phyloP scores from a whole-genome alignment of 2,329 filamentous ascomycete species.

The Sporothrix pallida region DNA sequence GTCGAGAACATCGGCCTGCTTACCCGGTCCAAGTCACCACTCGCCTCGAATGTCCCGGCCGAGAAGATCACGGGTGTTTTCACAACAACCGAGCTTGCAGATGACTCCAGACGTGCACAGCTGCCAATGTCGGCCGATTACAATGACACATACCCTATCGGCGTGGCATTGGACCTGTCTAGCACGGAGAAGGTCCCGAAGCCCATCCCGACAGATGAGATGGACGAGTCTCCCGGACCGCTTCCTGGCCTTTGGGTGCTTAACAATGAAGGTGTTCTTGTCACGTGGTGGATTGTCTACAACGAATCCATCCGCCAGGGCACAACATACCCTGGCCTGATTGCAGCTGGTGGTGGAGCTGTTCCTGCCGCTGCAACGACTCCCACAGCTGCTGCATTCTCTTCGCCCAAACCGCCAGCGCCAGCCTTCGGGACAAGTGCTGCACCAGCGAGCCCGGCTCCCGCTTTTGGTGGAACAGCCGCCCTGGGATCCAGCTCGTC shows the following conservation, averaged over 20 bases:
- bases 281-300: constrained; percentile 91
- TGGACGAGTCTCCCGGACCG: constrained; percentile 78
- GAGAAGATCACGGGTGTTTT: constrained; percentile 70
- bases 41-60: constrained; percentile 65
- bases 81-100: constrained; percentile 71
- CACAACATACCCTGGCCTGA: constrained; percentile 74
- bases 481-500: constrained; percentile 59
- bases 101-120: constrained; percentile 76
- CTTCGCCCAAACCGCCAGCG: constrained; percentile 46
- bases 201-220: constrained; percentile 77
- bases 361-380: constrained; percentile 37
- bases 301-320: constrained; percentile 80
- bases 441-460: constrained; percentile 30
- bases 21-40: constrained; percentile 71
- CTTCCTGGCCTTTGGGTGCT: constrained; percentile 83
- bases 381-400: constrained; percentile 37
- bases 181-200: constrained; percentile 76
- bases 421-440: constrained; percentile 41
- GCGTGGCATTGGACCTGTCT: constrained; percentile 83
- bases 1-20: constrained; percentile 80
- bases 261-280: constrained; percentile 86
- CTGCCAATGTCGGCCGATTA: constrained; percentile 72
- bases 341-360: constrained; percentile 50
- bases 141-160: constrained; percentile 78
- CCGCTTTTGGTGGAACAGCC: constrained; percentile 38